These are phyloP conservation scores for Rhodosporidiobolus sp. DNA, from an alignment of 768 basidiomycete species.

Conservation along the genomic window DNA sequence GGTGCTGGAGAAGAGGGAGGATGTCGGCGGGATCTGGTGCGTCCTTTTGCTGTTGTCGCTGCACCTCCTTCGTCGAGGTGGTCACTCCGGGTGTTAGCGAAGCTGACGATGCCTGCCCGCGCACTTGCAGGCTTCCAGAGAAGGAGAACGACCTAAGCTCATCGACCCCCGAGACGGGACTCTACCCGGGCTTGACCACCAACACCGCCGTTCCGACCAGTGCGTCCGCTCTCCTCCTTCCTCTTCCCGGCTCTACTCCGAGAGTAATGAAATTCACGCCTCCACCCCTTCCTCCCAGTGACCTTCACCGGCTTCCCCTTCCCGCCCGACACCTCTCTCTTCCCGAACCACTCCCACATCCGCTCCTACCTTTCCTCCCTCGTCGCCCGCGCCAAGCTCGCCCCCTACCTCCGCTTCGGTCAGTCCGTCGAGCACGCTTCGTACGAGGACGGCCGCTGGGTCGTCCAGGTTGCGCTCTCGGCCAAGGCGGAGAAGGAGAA, in stretches of 20 bases:
- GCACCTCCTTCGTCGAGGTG: background rate
- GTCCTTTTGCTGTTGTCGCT: conserved; percentile 35
- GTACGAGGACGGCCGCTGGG: conserved; percentile 52
- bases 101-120: too few species aligned
- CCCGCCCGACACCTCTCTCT: conserved; percentile 56
- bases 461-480: conserved; percentile 30
- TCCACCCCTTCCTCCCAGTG: conserved; percentile 45
- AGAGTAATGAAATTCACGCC: too few species aligned
- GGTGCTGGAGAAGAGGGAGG: conserved; percentile 63
- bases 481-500: conserved; percentile 28
- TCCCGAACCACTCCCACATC: conserved; percentile 55
- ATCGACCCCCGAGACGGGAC: conserved; percentile 56
- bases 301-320: conserved; percentile 60
- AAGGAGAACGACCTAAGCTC: background rate
- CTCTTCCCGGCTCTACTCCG: background rate
- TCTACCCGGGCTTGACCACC: conserved; percentile 58
- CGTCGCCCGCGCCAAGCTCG: conserved; percentile 51
- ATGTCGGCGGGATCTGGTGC: conserved; percentile 75
- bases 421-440: conserved; percentile 53
- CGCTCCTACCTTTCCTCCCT: conserved; percentile 56
- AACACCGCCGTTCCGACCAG: conserved; percentile 60
- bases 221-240: background rate
- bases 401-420: conserved; percentile 52
- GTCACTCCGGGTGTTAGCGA: too few species aligned
- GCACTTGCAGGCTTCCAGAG: conserved; percentile 25